These are phyloP conservation scores for Brassica cretica DNA, from an alignment of 345 rosid species.

Conservation along the genomic window DNA sequence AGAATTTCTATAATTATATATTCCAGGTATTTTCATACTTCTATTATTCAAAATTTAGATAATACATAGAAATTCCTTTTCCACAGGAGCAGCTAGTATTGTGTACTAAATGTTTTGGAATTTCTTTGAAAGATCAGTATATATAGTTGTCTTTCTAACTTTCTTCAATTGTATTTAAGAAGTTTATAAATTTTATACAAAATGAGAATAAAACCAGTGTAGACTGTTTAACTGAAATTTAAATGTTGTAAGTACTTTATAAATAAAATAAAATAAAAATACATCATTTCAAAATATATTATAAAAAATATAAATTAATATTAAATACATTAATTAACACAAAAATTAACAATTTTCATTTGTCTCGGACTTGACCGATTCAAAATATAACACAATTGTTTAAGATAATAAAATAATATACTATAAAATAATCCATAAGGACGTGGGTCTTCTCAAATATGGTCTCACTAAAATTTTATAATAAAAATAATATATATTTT, in stretches of 20 bases:
- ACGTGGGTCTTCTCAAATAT: background rate
- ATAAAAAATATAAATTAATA: no score
- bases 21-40: background rate
- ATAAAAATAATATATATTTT: no score
- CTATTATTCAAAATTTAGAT: background rate
- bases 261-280: no score
- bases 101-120: background rate
- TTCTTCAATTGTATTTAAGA: background rate
- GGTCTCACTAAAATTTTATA: no score
- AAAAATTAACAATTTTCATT: no score
- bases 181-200: no score
- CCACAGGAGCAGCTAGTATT: no score
- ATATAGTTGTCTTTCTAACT: background rate
- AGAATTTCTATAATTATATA: no score
- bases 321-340: no score
- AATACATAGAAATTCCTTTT: no score
- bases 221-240: background rate
- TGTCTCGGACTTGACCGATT: background rate
- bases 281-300: background rate
- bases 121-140: background rate
- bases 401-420: no score
- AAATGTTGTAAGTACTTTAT: background rate
- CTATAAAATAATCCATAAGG: background rate
- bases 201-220: background rate
- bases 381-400: background rate